Conservation (phyloP, 306 rosid genomes). For the Rosa persica region DNA sequence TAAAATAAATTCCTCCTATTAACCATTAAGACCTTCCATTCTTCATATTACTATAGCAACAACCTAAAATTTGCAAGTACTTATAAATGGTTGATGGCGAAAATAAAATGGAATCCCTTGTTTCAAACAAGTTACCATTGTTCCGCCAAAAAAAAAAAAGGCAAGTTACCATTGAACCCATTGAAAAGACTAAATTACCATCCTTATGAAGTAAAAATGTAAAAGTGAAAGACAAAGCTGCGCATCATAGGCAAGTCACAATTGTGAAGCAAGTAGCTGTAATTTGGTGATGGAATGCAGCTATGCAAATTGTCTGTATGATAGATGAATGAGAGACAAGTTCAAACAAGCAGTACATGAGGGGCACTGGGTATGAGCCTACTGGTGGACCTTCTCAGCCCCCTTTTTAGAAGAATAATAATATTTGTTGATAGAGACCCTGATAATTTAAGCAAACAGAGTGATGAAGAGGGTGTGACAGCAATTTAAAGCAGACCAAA, state of each 20-base stretch:
- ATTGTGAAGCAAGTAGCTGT: slow-evolving; percentile 16
- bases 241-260: background rate
- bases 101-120: background rate
- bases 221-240: background rate
- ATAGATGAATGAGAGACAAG: slow-evolving; percentile 39
- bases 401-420: slow-evolving; percentile 35
- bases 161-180: background rate
- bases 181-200: background rate
- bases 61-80: too few species aligned
- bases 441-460: slow-evolving; percentile 24
- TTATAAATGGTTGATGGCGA: background rate
- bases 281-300: slow-evolving; percentile 4
- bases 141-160: too few species aligned
- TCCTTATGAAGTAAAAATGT: background rate
- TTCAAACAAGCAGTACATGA: slow-evolving; percentile 29
- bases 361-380: slow-evolving; percentile 32
- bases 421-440: slow-evolving; percentile 44
- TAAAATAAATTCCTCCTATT: slow-evolving; percentile 36
- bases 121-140: background rate
- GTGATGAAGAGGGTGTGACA: slow-evolving; percentile 14
- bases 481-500: slow-evolving; percentile 14
- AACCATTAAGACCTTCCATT: slow-evolving; percentile 21
- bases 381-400: slow-evolving; percentile 47
- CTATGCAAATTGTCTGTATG: slow-evolving; percentile 24
- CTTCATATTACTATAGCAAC: background rate